Evolutionary conservation across 768 basidiomycete species (phyloP).

Genomic region (Podaxis carcinomalis): DNA sequence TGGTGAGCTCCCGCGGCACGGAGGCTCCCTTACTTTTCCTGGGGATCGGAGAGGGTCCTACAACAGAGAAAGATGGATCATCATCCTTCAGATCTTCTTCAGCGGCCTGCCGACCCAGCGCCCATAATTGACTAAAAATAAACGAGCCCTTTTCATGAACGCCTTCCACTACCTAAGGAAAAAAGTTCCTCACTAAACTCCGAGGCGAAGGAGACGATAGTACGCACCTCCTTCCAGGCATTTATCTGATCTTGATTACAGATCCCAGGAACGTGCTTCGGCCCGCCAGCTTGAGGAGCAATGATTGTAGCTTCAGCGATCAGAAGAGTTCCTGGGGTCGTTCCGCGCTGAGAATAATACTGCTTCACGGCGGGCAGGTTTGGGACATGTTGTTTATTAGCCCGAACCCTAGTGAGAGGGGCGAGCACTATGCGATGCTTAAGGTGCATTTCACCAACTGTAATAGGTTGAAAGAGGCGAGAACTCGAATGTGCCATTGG

Average conservation of each 20-base stretch:
- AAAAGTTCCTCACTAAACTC: neutral
- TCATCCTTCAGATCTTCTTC: neutral
- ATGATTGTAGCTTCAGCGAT: conserved; percentile 58
- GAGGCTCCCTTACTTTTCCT: conserved; percentile 9
- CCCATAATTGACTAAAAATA: conserved; percentile 47
- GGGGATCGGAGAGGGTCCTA: conserved; percentile 7
- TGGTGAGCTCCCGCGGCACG: conserved; percentile 36
- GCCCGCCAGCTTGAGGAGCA: conserved; percentile 28
- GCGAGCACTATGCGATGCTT: conserved; percentile 51
- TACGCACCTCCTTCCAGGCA: conserved; percentile 45
- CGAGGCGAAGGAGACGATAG: neutral
- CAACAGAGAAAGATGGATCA: neutral
- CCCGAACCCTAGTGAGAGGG: conserved; percentile 46
- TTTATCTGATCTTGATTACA: conserved; percentile 42
- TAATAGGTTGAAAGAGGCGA: conserved; percentile 43
- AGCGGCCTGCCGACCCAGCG: neutral
- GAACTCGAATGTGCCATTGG: neutral
- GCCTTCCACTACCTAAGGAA: conserved; percentile 30
- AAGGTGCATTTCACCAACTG: conserved; percentile 36
- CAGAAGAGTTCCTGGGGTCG: conserved; percentile 46
- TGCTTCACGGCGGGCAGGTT: conserved; percentile 27
- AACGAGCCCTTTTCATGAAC: conserved; percentile 39
- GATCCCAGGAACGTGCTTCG: conserved; percentile 39
- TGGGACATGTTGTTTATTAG: conserved; percentile 31
- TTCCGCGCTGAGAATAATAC: conserved; percentile 48